Evolutionary conservation across 1,284 basidiomycete species (phyloP), one percentile per base, ranked within the genome.

Genomic region (Irpex sp.): DNA sequence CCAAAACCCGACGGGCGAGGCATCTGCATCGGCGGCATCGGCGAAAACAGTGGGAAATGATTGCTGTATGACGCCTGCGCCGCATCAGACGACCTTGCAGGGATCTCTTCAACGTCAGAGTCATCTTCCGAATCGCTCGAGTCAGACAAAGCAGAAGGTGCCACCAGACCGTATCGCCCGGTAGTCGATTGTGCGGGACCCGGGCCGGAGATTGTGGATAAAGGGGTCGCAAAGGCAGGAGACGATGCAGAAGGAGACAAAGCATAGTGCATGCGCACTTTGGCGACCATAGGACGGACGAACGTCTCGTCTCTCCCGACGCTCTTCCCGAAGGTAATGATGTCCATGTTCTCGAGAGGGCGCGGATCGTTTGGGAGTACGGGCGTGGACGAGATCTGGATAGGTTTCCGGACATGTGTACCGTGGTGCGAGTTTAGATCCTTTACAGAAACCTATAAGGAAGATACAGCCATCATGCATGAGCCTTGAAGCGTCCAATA

Each of bases 301-400:
- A 80, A 73, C 59, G 81, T 81, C 39, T 80, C 77, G 56, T 83
- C 82, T 63, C 81, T 81, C 33, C 84, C 86, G 1, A 92, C 90
- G 5, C 79, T 75, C 75, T 90, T 91, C 65, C 89, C 89, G 70
- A 92, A 89, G 1, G 88, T 91, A 64, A 92, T 68, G 46, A 81
- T 71, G 70, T 91, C 89, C 62, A 87, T 88, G 68, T 89, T 83
- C 37, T 77, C 70, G 43, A 92, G 81, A 17, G 76, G 70, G 35
- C 76, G 78, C 11, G 83, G 79, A 0, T 75, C 76, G 65, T 86
- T 81, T 17, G 83, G 76, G 50, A 74, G 71, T 26, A 88, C 72
- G 61, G 71, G 74, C 64, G 70, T 81, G 8, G 81, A 78, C 15
- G 77, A 68, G 7, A 73, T 67, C 57, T 84, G 81, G 47, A 77